Evolutionary conservation across 495 filamentous ascomycete genomes (phyloP), one percentile per base, ranked within the genome.

Genomic region (Lasiosphaeriaceae sp.): DNA sequence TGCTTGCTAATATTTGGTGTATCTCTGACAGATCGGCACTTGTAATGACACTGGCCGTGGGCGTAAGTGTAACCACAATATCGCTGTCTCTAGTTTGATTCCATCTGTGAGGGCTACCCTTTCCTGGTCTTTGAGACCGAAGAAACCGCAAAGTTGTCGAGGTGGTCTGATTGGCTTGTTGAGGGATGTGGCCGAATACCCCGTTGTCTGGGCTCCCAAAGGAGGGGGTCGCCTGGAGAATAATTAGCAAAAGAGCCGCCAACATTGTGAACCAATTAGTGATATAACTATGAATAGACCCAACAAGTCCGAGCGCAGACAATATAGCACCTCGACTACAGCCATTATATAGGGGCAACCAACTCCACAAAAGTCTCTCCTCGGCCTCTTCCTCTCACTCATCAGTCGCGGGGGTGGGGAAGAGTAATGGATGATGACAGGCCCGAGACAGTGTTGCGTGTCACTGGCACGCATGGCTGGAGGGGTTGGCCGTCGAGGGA

Each of bases 1-100:
- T 52, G 41, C 41, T 57, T 21, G 46, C 57, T 16, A 68, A 56
- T n/a, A 63, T 60, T 17, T 68, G 60, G 22, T 39, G 52, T 9
- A 59, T 66, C 5, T 57, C 67, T 0, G 63, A 60, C 6, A 62
- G 31, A 20, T 41, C 55, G 12, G 63, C 17, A 41, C 57, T 62
- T 21, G 67, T 68, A 47, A 63, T 57, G 24, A 66, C 59, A 17
- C 49, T 60, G 52, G 59, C 63, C 1, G 57, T 62, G 6, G 56
- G 51, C 9, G 64, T 62, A 14, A 16, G 9, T 9, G 26, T 9
- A 31, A 9, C 4, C 9, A 48, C 35, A 21, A 43, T 52, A 34
- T 52, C n/a, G 22, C 45, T 34, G 31, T 7, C n/a, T 14, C 5
- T n/a, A 43, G 39, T 43, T 47, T 47, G 45, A 22, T 22, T 47